Evolutionary conservation across 768 basidiomycete genomes (phyloP).

Genomic region (Dentipellis fragilis): DNA sequence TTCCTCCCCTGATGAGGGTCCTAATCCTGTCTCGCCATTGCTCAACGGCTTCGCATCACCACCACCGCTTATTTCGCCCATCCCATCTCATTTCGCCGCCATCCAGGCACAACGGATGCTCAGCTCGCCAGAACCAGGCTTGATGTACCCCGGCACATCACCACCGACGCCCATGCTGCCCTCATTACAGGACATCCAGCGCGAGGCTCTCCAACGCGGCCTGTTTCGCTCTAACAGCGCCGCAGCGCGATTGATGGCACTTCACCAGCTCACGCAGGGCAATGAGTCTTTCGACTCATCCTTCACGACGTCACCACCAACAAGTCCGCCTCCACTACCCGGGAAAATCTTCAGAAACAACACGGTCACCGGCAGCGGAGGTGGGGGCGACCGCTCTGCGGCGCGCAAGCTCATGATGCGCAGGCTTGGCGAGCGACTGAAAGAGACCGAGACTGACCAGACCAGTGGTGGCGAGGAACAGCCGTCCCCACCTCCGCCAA

Average conservation of each 20-base stretch:
- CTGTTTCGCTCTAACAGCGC: conserved; percentile 87
- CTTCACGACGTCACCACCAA: conserved; percentile 24
- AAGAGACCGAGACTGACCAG: conserved; percentile 53
- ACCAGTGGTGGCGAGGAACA: conserved; percentile 51
- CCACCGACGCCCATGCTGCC: conserved; percentile 62
- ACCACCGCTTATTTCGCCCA: conserved; percentile 39
- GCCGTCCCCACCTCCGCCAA: conserved; percentile 3
- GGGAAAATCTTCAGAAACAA: conserved; percentile 52
- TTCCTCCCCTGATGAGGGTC: conserved; percentile 49
- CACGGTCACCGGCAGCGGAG: conserved; percentile 74
- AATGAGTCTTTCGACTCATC: conserved; percentile 50
- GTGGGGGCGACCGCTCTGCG: conserved; percentile 69
- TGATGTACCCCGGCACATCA: conserved; percentile 56
- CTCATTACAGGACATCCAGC: conserved; percentile 68
- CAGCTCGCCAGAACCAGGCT: conserved; percentile 38
- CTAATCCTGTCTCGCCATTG: conserved; percentile 21
- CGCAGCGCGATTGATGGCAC: conserved; percentile 66
- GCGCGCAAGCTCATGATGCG: conserved; percentile 61
- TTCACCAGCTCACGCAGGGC: conserved; percentile 80
- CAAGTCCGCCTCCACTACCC: conserved; percentile 36
- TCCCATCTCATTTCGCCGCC: conserved; percentile 40
- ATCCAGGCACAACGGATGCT: conserved; percentile 10
- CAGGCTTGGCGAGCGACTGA: conserved; percentile 45
- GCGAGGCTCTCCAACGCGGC: conserved; percentile 29
- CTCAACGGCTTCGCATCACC: conserved; percentile 4